Conservation (phyloP, 1,284 basidiomycete species). For the Ceratobasidium sp. region DNA sequence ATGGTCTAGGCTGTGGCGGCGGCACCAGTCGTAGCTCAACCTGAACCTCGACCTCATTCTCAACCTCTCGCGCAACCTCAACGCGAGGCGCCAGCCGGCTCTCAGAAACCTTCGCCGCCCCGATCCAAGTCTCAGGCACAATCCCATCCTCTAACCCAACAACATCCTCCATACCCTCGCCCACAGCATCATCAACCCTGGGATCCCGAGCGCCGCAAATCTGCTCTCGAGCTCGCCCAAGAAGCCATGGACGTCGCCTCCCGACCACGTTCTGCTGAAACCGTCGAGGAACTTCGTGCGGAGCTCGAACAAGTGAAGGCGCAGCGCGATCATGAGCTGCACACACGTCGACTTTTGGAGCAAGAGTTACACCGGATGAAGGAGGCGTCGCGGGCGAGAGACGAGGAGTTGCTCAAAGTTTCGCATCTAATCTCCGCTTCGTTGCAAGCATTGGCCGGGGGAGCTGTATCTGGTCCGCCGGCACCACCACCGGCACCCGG, state of each 20-base stretch:
- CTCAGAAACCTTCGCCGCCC: background rate
- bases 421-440: conserved; percentile 25
- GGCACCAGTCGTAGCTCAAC: background rate
- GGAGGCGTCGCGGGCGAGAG: conserved; percentile 23
- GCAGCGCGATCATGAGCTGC: conserved; percentile 27
- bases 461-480: conserved; percentile 7
- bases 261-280: background rate
- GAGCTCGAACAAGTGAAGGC: conserved; percentile 30
- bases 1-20: background rate
- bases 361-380: conserved; percentile 12
- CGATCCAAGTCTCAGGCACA: background rate
- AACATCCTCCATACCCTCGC: conserved; percentile 13
- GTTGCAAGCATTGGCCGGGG: conserved; percentile 24
- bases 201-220: conserved; percentile 33
- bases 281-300: conserved; percentile 13
- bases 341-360: conserved; percentile 16
- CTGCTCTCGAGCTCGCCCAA: conserved; percentile 34
- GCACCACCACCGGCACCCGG: background rate
- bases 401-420: conserved; percentile 33
- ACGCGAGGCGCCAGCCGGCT: conserved; percentile 4
- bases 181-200: conserved; percentile 1
- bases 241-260: conserved; percentile 29
- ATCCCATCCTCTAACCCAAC: background rate
- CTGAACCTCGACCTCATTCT: conserved; percentile 5
- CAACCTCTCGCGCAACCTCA: conserved; percentile 2